Percentiles rank a stretch among this genome's conserved stretches.
phyloP scores from a whole-genome alignment of 2,329 filamentous ascomycete genomes.

The Talaromyces sp. region DNA sequence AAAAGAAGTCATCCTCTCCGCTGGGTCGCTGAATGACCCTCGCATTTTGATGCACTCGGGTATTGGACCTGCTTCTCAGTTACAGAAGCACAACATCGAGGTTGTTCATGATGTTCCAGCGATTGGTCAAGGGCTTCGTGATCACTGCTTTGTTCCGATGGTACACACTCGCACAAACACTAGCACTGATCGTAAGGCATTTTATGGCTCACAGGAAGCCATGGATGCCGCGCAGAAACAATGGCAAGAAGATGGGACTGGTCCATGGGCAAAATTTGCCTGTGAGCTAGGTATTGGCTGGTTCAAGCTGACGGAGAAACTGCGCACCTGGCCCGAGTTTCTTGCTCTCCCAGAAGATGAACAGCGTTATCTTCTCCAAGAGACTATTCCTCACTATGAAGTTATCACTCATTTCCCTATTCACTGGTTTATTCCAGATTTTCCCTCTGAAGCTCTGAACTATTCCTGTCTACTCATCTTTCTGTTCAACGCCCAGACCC shows the following conservation, averaged over 20 bases:
- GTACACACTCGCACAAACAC: constrained; percentile 45
- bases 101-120: constrained; percentile 21
- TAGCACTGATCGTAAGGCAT: constrained; percentile 47
- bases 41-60: constrained; percentile 53
- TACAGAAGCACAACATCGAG: constrained; percentile 46
- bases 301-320: constrained; percentile 44
- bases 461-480: constrained; percentile 53
- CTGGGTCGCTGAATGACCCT: constrained; percentile 30
- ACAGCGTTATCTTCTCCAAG: constrained; percentile 50
- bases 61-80: constrained; percentile 49
- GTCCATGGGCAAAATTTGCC: constrained; percentile 39
- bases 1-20: constrained; percentile 22
- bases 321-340: constrained; percentile 54
- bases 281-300: constrained; percentile 41
- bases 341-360: constrained; percentile 49
- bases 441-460: constrained; percentile 40
- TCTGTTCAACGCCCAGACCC: constrained; percentile 57
- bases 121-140: constrained; percentile 23
- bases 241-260: constrained; percentile 51
- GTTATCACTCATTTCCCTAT: constrained; percentile 54
- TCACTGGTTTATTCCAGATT: constrained; percentile 47
- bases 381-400: constrained; percentile 62
- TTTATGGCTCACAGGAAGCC: constrained; percentile 36
- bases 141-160: constrained; percentile 28
- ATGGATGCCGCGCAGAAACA: constrained; percentile 33